Evolutionary conservation across 179 eudicot genomes (phyloP).

Genomic region (Silene vulgaris): DNA sequence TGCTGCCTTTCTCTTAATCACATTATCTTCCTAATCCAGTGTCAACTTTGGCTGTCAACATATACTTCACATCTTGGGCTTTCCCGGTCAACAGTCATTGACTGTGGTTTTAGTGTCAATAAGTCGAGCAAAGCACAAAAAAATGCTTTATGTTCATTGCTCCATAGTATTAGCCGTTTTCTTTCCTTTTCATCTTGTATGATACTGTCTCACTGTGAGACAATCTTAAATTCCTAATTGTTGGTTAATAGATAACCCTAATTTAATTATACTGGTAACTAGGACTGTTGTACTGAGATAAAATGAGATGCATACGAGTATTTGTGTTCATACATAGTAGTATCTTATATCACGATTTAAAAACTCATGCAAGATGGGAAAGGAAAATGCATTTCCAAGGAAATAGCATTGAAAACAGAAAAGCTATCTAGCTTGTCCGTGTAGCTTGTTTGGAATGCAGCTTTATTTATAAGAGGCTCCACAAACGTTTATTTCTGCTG

Average conservation of each 20-base stretch:
- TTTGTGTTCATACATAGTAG: background rate
- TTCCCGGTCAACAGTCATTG: no score
- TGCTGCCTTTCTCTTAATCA: slow-evolving; percentile 3
- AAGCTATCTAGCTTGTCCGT: background rate
- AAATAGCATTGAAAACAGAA: background rate
- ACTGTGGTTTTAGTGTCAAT: no score
- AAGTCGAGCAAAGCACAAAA: no score
- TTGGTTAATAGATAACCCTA: no score
- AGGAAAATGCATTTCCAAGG: background rate
- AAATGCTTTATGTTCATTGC: no score
- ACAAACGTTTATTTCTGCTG: background rate
- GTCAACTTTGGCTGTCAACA: background rate
- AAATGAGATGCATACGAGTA: no score
- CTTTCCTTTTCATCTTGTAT: no score
- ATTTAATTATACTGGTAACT: no score
- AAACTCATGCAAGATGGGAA: background rate
- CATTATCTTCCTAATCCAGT: background rate
- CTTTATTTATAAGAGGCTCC: background rate
- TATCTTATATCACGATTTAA: background rate
- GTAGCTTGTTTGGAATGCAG: background rate
- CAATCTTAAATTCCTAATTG: no score
- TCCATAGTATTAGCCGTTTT: no score
- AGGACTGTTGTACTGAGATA: no score
- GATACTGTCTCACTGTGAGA: no score
- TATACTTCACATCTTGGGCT: background rate